Percentiles rank a stretch among this genome's conserved stretches.
These are phyloP conservation scores for Hyaloperonospora brassicae DNA, from an alignment of 352 stramenopile species.

Conservation along the genomic window DNA sequence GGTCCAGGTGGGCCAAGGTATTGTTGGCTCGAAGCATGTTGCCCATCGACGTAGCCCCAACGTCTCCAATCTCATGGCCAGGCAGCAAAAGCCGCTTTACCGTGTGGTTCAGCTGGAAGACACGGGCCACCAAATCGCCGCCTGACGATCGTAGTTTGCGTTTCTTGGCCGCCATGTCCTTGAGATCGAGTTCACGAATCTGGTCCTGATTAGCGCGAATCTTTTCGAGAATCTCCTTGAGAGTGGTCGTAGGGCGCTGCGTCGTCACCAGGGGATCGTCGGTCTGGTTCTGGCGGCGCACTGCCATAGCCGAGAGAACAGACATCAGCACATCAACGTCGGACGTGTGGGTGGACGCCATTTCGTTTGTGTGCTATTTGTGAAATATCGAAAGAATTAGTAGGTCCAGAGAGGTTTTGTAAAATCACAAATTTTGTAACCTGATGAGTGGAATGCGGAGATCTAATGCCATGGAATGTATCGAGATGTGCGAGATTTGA, in stretches of 20 bases:
- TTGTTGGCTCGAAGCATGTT: constrained; percentile 47
- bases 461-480: no score
- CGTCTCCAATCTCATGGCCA: constrained; percentile 44
- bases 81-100: constrained; percentile 39
- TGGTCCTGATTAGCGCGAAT: constrained; percentile 45
- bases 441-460: no score
- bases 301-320: constrained; percentile 34
- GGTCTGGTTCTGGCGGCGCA: constrained; percentile 20
- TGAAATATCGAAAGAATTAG: no score
- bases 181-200: constrained; percentile 49
- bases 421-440: no score
- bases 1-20: constrained; percentile 40
- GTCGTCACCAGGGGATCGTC: constrained; percentile 22
- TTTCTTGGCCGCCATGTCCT: constrained; percentile 45
- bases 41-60: constrained; percentile 36
- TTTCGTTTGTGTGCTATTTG: no score
- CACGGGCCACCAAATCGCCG: constrained; percentile 37
- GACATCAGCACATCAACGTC: constrained; percentile 26
- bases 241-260: constrained; percentile 27
- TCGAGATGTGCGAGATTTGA: no score
- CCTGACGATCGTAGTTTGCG: constrained; percentile 31
- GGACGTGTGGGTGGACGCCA: constrained; percentile 2
- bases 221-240: constrained; percentile 50
- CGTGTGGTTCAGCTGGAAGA: constrained; percentile 46
- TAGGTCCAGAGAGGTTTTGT: no score